phyloP scores from a whole-genome alignment of 2,329 filamentous ascomycete genomes.

The Thelonectria olida region DNA sequence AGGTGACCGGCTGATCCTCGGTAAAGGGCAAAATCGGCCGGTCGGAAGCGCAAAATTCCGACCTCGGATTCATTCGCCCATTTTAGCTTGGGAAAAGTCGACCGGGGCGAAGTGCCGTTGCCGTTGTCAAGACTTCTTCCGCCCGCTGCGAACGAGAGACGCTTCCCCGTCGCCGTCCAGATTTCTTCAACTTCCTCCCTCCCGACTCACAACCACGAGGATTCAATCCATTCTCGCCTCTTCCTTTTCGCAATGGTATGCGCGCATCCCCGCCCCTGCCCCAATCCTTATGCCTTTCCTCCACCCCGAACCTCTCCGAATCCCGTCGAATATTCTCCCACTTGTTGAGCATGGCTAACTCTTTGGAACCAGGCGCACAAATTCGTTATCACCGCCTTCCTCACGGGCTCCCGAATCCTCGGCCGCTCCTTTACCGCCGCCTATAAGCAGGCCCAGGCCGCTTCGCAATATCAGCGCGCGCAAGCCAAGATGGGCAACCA shows the following conservation, averaged over 20 bases:
- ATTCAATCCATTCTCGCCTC: slow-evolving; percentile 1
- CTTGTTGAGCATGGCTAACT: slow-evolving; percentile 28
- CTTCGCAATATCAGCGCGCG: slow-evolving; percentile 81
- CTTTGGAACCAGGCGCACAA: slow-evolving; percentile 78
- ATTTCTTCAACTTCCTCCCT: slow-evolving; percentile 13
- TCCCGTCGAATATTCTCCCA: slow-evolving; percentile 23
- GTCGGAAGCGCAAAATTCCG: slow-evolving; percentile 44
- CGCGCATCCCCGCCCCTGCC: slow-evolving; percentile 11
- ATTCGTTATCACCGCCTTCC: slow-evolving; percentile 85
- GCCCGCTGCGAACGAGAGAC: slow-evolving; percentile 38
- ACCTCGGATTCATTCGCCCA: slow-evolving; percentile 40
- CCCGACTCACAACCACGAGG: slow-evolving; percentile 1
- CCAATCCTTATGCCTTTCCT: background rate
- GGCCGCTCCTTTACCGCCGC: slow-evolving; percentile 93
- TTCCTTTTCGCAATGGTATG: slow-evolving; percentile 42
- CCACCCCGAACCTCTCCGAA: slow-evolving; percentile 20
- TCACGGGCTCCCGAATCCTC: slow-evolving; percentile 90
- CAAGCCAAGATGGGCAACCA: slow-evolving; percentile 70
- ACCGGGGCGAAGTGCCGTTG: slow-evolving; percentile 28
- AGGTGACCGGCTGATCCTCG: slow-evolving; percentile 39
- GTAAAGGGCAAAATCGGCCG: slow-evolving; percentile 24
- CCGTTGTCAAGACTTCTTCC: slow-evolving; percentile 34
- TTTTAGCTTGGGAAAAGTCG: slow-evolving; percentile 41
- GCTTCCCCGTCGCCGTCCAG: slow-evolving; percentile 33
- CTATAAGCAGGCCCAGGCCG: slow-evolving; percentile 92